Evolutionary conservation across 495 filamentous ascomycete species (phyloP).

Genomic region (Apiosordaria backusii): DNA sequence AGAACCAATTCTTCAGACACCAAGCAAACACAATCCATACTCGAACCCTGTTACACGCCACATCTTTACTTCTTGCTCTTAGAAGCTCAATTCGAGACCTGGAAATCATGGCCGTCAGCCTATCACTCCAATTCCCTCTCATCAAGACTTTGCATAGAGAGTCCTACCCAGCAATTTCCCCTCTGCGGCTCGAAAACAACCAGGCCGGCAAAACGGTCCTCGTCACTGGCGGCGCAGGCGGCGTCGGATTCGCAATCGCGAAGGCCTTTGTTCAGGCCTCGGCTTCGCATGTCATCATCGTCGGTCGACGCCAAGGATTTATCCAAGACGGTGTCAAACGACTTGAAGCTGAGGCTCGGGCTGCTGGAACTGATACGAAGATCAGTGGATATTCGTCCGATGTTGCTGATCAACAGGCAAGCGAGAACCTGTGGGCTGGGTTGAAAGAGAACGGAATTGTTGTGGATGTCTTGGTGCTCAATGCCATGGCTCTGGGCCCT

Average conservation of each 20-base stretch:
- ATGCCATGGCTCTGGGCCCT: slow-evolving; percentile 25
- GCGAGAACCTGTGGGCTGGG: slow-evolving; percentile 34
- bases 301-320: slow-evolving; percentile 25
- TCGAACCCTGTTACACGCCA: background rate
- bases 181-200: slow-evolving; percentile 35
- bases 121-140: slow-evolving; percentile 2
- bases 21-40: background rate
- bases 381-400: slow-evolving; percentile 29
- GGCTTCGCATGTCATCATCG: slow-evolving; percentile 34
- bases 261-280: slow-evolving; percentile 35
- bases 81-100: too few relatives aligned
- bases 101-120: background rate
- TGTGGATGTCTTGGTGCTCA: slow-evolving; percentile 43
- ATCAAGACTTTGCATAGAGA: slow-evolving; percentile 32
- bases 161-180: slow-evolving; percentile 44
- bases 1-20: background rate
- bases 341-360: slow-evolving; percentile 18
- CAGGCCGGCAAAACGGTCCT: slow-evolving; percentile 45
- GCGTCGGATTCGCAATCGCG: slow-evolving; percentile 40
- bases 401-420: slow-evolving; percentile 19
- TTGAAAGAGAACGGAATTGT: slow-evolving; percentile 28
- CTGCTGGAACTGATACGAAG: slow-evolving; percentile 13
- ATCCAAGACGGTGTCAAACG: slow-evolving; percentile 13
- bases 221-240: slow-evolving; percentile 43
- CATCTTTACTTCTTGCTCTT: too few relatives aligned